Evolutionary conservation across 2,329 filamentous ascomycete genomes (phyloP).

Genomic region (Xylaria sp.): DNA sequence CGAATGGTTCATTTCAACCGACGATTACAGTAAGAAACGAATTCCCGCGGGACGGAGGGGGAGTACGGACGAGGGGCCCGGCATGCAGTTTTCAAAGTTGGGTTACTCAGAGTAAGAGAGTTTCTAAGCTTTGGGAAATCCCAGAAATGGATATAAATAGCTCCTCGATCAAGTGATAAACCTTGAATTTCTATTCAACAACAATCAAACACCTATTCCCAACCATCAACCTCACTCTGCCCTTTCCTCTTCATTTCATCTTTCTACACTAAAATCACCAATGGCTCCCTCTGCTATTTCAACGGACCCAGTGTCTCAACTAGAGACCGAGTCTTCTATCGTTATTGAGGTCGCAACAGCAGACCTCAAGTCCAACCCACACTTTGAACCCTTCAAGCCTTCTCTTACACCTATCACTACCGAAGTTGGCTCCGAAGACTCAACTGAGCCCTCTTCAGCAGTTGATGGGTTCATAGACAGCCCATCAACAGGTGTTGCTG

Average conservation of each 20-base stretch:
- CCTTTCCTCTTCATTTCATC: not conserved
- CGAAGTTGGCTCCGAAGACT: constrained; percentile 18
- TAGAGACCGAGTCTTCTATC: constrained; percentile 29
- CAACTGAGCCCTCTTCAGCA: constrained; percentile 19
- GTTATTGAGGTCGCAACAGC: constrained; percentile 25
- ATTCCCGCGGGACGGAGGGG: constrained; percentile 8
- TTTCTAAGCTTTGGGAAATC: not conserved
- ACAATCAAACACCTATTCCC: not conserved
- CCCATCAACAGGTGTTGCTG: constrained; percentile 1
- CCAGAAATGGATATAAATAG: constrained; percentile 25
- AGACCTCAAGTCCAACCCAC: constrained; percentile 26
- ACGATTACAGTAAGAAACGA: constrained; percentile 19
- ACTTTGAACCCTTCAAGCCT: constrained; percentile 29
- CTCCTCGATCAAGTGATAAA: not conserved
- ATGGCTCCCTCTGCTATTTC: constrained; percentile 30
- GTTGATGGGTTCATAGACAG: constrained; percentile 23
- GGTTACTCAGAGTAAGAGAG: not conserved
- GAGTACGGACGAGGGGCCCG: constrained; percentile 6
- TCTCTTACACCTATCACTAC: constrained; percentile 16
- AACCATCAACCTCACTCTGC: not conserved
- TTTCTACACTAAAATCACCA: not conserved
- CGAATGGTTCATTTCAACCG: constrained; percentile 21
- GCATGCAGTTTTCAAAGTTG: not conserved
- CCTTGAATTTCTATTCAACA: not conserved
- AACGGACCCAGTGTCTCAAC: constrained; percentile 24